Evolutionary conservation across 148 eudicot genomes (phyloP), one percentile per base, ranked within the genome.

Genomic region (Cornus controversa): DNA sequence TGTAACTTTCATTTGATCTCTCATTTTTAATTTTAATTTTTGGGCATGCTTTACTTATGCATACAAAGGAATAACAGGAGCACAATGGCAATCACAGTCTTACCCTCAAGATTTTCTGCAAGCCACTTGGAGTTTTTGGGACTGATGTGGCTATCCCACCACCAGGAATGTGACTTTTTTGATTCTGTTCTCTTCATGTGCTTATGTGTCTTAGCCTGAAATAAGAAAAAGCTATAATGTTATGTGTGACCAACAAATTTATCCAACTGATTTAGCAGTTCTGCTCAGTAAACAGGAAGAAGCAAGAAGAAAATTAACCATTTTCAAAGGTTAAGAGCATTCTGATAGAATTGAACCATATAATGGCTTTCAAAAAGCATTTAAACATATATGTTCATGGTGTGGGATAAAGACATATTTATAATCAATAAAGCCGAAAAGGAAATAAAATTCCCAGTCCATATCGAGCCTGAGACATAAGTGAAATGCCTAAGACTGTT

Each of bases 121-220:
- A 92, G 93, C 97, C 98, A 94, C 84, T 86, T 94, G 3, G 88
- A 67, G 80, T 90, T 92, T 81, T 89, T 91, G 72, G 92, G 86
- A 83, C 92, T 89, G 80, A 88, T 69, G 78, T 89, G 94, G 79
- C 91, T 92, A 79, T 94, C 98, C 92, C 91, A 92, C 97, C 92
- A 92, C 95, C 95, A 91, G 65, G 93, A 89, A 79, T 85, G 89
- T 42, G 95, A 87, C 75, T 87, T 89, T 65, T 79, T 83, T 47
- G 89, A 79, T 62, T 87, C 85, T 53, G 69, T 29, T 82, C 86
- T 88, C 80, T 77, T 86, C 78, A 86, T 73, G 62, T 47, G 47
- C 66, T 71, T 85, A 36, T 74, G 69, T 4, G 79, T 64, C 60
- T 62, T 77, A 67, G 64, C 79, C 85, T 85, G 75, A 36, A 45